Evolutionary conservation across 2,329 filamentous ascomycete genomes (phyloP).

Genomic region (Esteya vermicola): DNA sequence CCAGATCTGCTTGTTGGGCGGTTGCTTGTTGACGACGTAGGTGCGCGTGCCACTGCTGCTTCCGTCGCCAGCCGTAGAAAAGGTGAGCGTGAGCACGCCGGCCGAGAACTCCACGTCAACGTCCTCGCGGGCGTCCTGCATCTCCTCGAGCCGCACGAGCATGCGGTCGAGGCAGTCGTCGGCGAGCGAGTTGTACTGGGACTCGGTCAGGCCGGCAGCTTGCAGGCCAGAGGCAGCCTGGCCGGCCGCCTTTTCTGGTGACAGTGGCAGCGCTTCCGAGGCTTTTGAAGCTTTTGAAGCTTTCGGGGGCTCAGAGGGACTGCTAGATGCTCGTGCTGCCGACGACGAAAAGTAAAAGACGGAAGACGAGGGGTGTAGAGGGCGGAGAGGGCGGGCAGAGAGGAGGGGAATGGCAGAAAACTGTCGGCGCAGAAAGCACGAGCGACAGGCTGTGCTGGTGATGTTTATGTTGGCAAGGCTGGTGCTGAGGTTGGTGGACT

Average conservation of each 20-base stretch:
- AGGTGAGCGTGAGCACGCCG: slow-evolving; percentile 10
- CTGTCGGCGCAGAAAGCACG: not conserved
- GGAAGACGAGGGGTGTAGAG: not conserved
- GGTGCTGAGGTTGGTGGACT: too few species aligned
- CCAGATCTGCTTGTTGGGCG: slow-evolving; percentile 96
- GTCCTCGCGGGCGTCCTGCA: slow-evolving; percentile 59
- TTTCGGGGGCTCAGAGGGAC: too few species aligned
- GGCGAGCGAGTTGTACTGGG: slow-evolving; percentile 63
- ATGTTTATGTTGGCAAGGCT: too few species aligned
- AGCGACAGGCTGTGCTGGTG: not conserved
- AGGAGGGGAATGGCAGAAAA: not conserved
- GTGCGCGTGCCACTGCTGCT: slow-evolving; percentile 49
- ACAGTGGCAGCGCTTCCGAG: too few species aligned
- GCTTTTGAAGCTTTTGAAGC: too few species aligned
- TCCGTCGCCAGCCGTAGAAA: not conserved
- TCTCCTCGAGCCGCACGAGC: slow-evolving; percentile 49
- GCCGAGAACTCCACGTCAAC: slow-evolving; percentile 73
- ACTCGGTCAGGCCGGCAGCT: slow-evolving; percentile 37
- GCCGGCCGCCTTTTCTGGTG: slow-evolving; percentile 23
- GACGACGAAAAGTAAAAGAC: not conserved
- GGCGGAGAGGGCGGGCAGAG: not conserved
- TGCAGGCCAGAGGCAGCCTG: slow-evolving; percentile 11
- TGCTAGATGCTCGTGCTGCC: not conserved
- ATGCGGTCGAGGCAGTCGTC: slow-evolving; percentile 57
- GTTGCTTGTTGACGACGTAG: slow-evolving; percentile 97